Evolutionary conservation across 2,329 filamentous ascomycete genomes (phyloP).

Genomic region (Fusarium euwallaceae): DNA sequence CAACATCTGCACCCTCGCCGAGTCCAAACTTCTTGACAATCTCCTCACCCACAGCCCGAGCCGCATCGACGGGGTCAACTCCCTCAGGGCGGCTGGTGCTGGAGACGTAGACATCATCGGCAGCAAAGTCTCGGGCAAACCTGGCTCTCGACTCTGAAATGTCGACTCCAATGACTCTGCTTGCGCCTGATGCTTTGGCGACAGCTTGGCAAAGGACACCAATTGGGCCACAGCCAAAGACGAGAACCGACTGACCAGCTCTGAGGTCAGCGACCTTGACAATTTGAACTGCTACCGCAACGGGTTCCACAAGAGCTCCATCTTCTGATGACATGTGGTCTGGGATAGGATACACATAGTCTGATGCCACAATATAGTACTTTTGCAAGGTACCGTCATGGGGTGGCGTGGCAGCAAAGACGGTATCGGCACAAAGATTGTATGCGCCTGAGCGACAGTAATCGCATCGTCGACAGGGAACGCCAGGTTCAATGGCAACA

Average conservation of each 20-base stretch:
- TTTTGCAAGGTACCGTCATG: constrained; percentile 63
- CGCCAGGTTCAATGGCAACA: constrained; percentile 63
- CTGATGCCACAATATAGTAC: constrained; percentile 61
- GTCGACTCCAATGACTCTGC: constrained; percentile 59
- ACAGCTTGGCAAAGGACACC: constrained; percentile 61
- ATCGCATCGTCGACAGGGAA: constrained; percentile 60
- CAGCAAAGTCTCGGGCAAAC: constrained; percentile 57
- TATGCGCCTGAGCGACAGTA: constrained; percentile 57
- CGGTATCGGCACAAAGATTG: constrained; percentile 57
- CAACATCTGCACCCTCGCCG: constrained; percentile 60
- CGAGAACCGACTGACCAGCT: constrained; percentile 57
- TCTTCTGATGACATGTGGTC: constrained; percentile 60
- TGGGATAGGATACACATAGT: constrained; percentile 63
- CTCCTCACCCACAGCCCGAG: constrained; percentile 53
- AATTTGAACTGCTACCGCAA: constrained; percentile 63
- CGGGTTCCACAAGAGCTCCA: constrained; percentile 63
- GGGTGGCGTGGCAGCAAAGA: constrained; percentile 65
- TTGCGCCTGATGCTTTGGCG: constrained; percentile 58
- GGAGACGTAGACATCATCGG: constrained; percentile 57
- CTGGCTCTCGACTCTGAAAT: constrained; percentile 54
- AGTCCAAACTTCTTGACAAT: constrained; percentile 50
- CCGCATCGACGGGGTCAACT: constrained; percentile 53
- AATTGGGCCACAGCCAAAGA: constrained; percentile 64
- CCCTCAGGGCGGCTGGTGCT: constrained; percentile 45
- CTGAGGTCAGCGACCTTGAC: constrained; percentile 55